Evolutionary conservation across 768 basidiomycete species (phyloP), one percentile per base, ranked within the genome.

Genomic region (Trametes villosa): DNA sequence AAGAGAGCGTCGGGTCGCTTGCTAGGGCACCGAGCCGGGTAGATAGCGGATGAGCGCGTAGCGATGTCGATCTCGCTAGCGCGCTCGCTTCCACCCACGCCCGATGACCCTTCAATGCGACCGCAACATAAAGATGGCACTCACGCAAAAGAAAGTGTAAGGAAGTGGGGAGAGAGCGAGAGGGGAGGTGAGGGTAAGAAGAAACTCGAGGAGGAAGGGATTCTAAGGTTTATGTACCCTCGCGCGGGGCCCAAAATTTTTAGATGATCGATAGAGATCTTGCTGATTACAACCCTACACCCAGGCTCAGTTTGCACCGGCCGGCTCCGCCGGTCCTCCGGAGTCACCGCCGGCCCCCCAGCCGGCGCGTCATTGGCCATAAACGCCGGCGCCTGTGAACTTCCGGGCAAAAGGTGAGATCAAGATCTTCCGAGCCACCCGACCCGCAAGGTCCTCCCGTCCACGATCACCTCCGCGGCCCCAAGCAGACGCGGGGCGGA

Each of bases 91-190:
- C 30, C 48, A 34, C 22, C n/a, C 22, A 13, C 42, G 59, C 40
- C 13, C 54, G 29, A 47, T 20, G 51, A 60, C n/a, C 22, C 27
- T 48, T 15, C n/a, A 44, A 31, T 31, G 30, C 45, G 27, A 30
- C 29, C 34, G n/a, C 41, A 31, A 55, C 9, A 45, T 27, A n/a
- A 36, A 62, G 57, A 59, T 54, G 55, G 64, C 34, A 81, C 80
- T 82, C 68, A 81, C 80, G 75, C 65, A 69, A 58, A 71, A 72
- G 70, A 78, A 73, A 72, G 65, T 68, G 74, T 75, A 72, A 68
- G 68, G 70, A 74, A 73, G 60, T 63, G 65, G 67, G 74, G 77
- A 71, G 79, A 81, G 74, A 80, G 81, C 77, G 80, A 79, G 80
- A 79, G 62, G 71, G 70, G 53, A 68, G 72, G 65, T 72, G 72